Base-by-base conservation (phyloP, 495 filamentous ascomycete species). In the Neurospora cerealis region DNA sequence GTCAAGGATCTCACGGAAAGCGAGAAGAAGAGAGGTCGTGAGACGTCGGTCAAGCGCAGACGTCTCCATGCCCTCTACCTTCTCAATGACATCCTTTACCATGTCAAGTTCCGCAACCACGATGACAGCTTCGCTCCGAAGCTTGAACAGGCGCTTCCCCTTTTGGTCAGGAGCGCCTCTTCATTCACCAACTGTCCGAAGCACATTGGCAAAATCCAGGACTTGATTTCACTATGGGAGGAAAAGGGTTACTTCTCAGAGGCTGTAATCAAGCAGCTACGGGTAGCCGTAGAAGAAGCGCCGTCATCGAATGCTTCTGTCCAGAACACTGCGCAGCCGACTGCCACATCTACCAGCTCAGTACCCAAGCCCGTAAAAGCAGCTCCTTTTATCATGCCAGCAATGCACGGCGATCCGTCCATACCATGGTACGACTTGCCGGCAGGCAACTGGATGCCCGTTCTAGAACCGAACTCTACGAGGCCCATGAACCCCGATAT, bases 371-470 rank as follows among this genome's bases (percentile, higher is more conserved):
- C 86, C 81, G 69, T 79, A 78, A 66, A 91, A 84, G 75, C 85
- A 88, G 83, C 81, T 4, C 91, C 93, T 0, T 95, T 87, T 76
- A 80, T 91, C 24, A 89, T 96, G 87, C 93, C 93, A 69, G 81
- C 89, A 1, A 88, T 86, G 62, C 94, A 97, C 80, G 94, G 94
- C 17, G 94, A 97, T 79, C 81, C 85, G 3, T 87, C 89, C 0
- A 89, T 87, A 2, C 91, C 92, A 0, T 97, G 89, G 84, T 95
- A 94, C 81, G 94, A 97, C 73, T 86, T 97, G 2, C 94, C 94
- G 0, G 93, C 93, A 21, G 94, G 89, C 5, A 96, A 94, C 77
- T 87, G 94, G 79, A 85, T 96, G 44, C 92, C 91, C 3, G 90
- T 91, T 70, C 89, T 97, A 39, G 87, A 91, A 42, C 92, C 92